Percentiles rank a stretch among this genome's conserved stretches.
These are phyloP conservation scores for Cystofilobasidium ferigula DNA, from an alignment of 768 basidiomycete genomes.

Conservation along the genomic window DNA sequence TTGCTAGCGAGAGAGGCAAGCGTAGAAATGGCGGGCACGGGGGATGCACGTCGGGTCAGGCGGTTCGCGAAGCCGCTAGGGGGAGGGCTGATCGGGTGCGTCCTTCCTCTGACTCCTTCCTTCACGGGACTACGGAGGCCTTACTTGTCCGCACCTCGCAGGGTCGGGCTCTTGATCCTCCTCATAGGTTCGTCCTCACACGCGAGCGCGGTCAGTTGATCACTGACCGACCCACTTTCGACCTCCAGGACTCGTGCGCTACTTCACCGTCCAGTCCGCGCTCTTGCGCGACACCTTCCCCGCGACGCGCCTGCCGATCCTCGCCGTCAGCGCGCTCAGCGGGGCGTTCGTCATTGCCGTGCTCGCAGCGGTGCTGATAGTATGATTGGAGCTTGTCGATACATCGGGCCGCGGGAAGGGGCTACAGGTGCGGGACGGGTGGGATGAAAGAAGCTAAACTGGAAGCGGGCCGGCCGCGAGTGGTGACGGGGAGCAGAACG, in stretches of 20 bases:
- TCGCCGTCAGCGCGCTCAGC: slow-evolving; percentile 2
- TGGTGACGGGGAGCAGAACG: too few relatives aligned
- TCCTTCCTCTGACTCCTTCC: neutral
- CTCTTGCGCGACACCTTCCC: slow-evolving; percentile 12
- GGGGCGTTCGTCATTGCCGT: slow-evolving; percentile 14
- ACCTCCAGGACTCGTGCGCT: slow-evolving; percentile 4
- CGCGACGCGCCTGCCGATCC: slow-evolving; percentile 9
- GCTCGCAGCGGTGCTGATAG: neutral
- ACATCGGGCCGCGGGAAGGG: too few relatives aligned
- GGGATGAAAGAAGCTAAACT: too few relatives aligned
- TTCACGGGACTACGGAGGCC: neutral
- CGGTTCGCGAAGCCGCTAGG: slow-evolving; percentile 27
- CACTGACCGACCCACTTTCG: neutral
- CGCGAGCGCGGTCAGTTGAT: neutral
- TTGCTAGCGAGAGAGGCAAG: too few relatives aligned
- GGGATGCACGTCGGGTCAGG: slow-evolving; percentile 7
- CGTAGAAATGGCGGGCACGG: neutral
- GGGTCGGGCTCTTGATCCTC: slow-evolving; percentile 23
- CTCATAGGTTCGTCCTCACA: slow-evolving; percentile 23
- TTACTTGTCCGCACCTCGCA: neutral
- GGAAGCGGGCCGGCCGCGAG: too few relatives aligned
- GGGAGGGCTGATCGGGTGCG: slow-evolving; percentile 25
- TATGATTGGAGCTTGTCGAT: too few relatives aligned
- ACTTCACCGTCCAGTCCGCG: slow-evolving; percentile 6
- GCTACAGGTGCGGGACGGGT: too few relatives aligned